Conservation (phyloP, 2,329 filamentous ascomycete genomes). For the Penicillium sp. region DNA sequence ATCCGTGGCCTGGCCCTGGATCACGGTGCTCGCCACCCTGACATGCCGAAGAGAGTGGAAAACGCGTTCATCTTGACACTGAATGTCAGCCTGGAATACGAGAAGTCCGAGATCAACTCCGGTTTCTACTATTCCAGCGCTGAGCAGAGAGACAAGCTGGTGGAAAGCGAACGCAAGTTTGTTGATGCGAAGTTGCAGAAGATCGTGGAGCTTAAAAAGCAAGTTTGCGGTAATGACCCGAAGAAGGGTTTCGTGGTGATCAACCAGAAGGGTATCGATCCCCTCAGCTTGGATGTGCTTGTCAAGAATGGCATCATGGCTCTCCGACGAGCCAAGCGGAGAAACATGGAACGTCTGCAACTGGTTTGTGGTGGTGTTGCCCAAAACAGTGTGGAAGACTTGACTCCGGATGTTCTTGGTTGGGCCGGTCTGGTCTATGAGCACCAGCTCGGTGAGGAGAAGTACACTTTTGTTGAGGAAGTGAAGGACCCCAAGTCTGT, state of each 20-base stretch:
- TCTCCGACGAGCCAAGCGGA: constrained; percentile 87
- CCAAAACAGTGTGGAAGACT: constrained; percentile 94
- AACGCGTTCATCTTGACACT: constrained; percentile 93
- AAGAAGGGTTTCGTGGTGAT: constrained; percentile 97
- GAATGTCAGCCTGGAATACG: constrained; percentile 96
- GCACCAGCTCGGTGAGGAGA: constrained; percentile 96
- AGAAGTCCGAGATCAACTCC: constrained; percentile 99
- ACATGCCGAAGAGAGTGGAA: constrained; percentile 95
- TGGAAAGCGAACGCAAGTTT: constrained; percentile 93
- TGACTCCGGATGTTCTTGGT: constrained; percentile 81
- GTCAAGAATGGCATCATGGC: constrained; percentile 98
- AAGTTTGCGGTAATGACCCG: constrained; percentile 87
- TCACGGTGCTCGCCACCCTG: constrained; percentile 92
- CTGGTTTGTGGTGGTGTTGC: constrained; percentile 86
- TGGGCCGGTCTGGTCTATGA: constrained; percentile 98
- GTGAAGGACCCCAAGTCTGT: constrained; percentile 99
- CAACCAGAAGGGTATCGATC: constrained; percentile 99
- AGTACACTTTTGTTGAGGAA: constrained; percentile 97
- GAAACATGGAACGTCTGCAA: constrained; percentile 98
- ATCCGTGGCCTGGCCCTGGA: constrained; percentile 91
- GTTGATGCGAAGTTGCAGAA: constrained; percentile 95
- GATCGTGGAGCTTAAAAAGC: constrained; percentile 97
- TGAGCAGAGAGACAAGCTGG: constrained; percentile 94
- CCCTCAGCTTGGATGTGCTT: constrained; percentile 88
- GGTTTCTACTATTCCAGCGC: constrained; percentile 98